Evolutionary conservation across 2,329 filamentous ascomycete species (phyloP).

Genomic region (Sclerotinia nivalis): DNA sequence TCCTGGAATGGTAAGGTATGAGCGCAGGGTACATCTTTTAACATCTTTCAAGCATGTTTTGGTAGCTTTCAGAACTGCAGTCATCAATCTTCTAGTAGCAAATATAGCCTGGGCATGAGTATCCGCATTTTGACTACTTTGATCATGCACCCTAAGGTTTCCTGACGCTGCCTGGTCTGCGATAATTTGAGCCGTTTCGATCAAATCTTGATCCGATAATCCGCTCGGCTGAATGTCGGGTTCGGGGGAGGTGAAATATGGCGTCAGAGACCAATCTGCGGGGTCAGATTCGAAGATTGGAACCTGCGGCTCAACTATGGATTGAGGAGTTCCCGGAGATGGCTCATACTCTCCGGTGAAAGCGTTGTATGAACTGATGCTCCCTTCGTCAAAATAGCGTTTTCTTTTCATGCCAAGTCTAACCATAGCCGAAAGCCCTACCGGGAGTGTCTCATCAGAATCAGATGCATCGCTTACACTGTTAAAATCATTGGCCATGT

Average conservation of each 20-base stretch:
- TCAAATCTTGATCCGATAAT: slow-evolving; percentile 57
- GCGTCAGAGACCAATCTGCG: slow-evolving; percentile 48
- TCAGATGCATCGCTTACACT: slow-evolving; percentile 55
- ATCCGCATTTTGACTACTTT: slow-evolving; percentile 20
- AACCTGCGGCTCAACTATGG: slow-evolving; percentile 35
- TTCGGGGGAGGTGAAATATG: slow-evolving; percentile 61
- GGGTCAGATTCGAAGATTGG: slow-evolving; percentile 40
- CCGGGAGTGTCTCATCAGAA: slow-evolving; percentile 53
- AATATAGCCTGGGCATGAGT: slow-evolving; percentile 25
- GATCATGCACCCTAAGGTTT: slow-evolving; percentile 40
- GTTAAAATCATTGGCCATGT: slow-evolving; percentile 34
- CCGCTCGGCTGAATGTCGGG: slow-evolving; percentile 43
- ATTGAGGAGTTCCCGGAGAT: slow-evolving; percentile 34
- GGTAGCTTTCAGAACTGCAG: slow-evolving; percentile 50
- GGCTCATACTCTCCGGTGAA: slow-evolving; percentile 38
- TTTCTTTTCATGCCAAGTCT: slow-evolving; percentile 45
- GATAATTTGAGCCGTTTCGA: slow-evolving; percentile 69
- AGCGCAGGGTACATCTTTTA: slow-evolving; percentile 48
- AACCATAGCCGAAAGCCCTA: slow-evolving; percentile 52
- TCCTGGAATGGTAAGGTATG: slow-evolving; percentile 59
- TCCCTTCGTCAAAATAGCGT: slow-evolving; percentile 35
- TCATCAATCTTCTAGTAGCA: slow-evolving; percentile 40
- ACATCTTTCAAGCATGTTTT: slow-evolving; percentile 48
- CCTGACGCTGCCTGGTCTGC: slow-evolving; percentile 67
- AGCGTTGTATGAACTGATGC: slow-evolving; percentile 37